These are phyloP conservation scores for Acarospora socialis DNA, from an alignment of 2,329 filamentous ascomycete species.

Conservation along the genomic window DNA sequence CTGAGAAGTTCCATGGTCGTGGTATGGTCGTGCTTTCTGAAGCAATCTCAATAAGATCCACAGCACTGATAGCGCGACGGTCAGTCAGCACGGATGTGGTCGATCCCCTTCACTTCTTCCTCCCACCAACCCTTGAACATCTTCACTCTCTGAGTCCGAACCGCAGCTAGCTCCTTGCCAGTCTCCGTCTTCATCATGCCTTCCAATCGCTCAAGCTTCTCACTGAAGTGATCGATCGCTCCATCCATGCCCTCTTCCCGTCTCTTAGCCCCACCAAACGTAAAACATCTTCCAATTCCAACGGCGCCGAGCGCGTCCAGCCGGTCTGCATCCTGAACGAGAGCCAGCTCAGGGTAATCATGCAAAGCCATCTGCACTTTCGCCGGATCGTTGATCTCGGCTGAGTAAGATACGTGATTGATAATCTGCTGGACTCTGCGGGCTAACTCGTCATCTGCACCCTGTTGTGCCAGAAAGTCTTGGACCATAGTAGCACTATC, in stretches of 20 bases:
- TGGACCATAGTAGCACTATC: slow-evolving; percentile 43
- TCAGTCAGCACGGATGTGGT: too few species aligned
- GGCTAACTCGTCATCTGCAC: slow-evolving; percentile 45
- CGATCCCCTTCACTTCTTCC: slow-evolving; percentile 29
- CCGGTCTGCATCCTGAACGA: slow-evolving; percentile 85
- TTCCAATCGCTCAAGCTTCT: slow-evolving; percentile 56
- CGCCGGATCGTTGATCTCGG: slow-evolving; percentile 52
- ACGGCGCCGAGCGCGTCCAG: slow-evolving; percentile 84
- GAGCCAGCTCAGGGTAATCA: slow-evolving; percentile 56
- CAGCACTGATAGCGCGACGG: too few species aligned
- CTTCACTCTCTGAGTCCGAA: slow-evolving; percentile 34
- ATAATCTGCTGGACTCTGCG: slow-evolving; percentile 56
- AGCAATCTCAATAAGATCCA: too few species aligned
- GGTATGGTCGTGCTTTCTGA: too few species aligned
- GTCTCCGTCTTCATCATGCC: slow-evolving; percentile 44
- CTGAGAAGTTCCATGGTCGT: too few species aligned
- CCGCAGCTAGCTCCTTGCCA: slow-evolving; percentile 35
- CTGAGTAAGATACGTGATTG: slow-evolving; percentile 62
- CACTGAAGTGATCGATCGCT: slow-evolving; percentile 60
- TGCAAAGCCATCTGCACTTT: slow-evolving; percentile 47
- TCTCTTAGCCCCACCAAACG: slow-evolving; percentile 54
- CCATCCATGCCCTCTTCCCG: slow-evolving; percentile 39
- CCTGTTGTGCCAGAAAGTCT: too few species aligned
- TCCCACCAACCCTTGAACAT: slow-evolving; percentile 41
- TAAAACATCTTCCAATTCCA: slow-evolving; percentile 65